Percentiles rank a stretch among this genome's conserved stretches.
Evolutionary conservation across 805 yeast species (phyloP).

Genomic region (Lipomyces japonicus): DNA sequence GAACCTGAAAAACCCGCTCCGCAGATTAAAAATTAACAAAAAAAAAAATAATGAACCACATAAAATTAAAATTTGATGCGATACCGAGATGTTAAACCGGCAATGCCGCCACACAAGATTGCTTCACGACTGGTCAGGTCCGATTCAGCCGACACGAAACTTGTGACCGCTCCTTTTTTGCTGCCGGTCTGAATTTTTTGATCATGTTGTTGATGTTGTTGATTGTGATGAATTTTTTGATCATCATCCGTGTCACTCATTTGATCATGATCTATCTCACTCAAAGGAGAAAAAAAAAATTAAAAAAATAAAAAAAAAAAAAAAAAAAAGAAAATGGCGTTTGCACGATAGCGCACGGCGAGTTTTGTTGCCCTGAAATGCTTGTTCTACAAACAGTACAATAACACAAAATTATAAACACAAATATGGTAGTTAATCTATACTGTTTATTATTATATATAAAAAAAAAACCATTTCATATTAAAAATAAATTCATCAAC

Average conservation of each 20-base stretch:
- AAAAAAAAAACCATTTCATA: too few relatives aligned
- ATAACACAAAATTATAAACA: too few relatives aligned
- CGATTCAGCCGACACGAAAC: slow-evolving; percentile 45
- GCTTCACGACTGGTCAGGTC: slow-evolving; percentile 53
- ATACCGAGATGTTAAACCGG: slow-evolving; percentile 58
- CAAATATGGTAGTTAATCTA: too few relatives aligned
- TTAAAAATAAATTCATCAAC: too few relatives aligned
- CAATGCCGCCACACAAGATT: slow-evolving; percentile 62
- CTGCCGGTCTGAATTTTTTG: too few relatives aligned
- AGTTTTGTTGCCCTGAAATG: too few relatives aligned
- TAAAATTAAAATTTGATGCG: slow-evolving; percentile 21
- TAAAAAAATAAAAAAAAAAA: neutral
- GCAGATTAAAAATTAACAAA: neutral
- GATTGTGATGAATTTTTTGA: neutral
- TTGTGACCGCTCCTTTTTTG: too few relatives aligned
- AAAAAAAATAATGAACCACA: neutral
- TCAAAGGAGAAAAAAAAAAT: neutral
- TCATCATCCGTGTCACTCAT: neutral
- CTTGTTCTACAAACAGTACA: too few relatives aligned
- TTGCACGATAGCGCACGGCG: too few relatives aligned
- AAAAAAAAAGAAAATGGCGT: neutral
- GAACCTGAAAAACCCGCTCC: slow-evolving; percentile 40
- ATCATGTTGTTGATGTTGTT: too few relatives aligned
- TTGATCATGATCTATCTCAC: neutral
- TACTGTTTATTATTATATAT: too few relatives aligned